Base-by-base conservation (phyloP, 2,329 filamentous ascomycete genomes). In the Sporothrix euskadiensis region DNA sequence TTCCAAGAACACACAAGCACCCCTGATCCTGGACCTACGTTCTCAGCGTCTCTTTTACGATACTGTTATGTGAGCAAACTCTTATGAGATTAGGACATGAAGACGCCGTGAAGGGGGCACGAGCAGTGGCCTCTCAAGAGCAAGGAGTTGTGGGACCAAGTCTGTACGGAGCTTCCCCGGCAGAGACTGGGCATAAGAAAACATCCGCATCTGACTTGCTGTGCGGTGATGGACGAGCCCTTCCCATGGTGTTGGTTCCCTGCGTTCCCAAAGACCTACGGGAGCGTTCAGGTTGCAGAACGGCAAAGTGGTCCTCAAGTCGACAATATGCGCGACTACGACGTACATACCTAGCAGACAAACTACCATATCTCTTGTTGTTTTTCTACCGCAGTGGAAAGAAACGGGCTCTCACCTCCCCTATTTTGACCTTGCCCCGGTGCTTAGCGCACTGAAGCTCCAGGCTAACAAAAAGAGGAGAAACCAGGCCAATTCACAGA, bases 1-100 rank as follows among this genome's bases (percentile, higher is more conserved):
- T n/a, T 41, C 63, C 61, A 35, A 73, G 56, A 73, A 73, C 61
- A 68, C 49, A 32, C 63, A 61, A 22, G 12, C 71, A 63, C 52
- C 65, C 71, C 52, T 68, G 71, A 72, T 26, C 52, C 71, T 52
- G 41, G 69, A 26, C 19, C 22, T 30, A 7, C 19, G 30, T 26
- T 30, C 4, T 30, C 26, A 35, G 16, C 12, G 52, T 56, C 52
- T 56, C 52, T 56, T 10, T 49, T 47, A 26, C 26, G 26, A 26
- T 26, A 26, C 26, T 26, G 26, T 26, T 16, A 35, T 63, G 54
- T 61, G 59, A 26, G n/a, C 4, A 19, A 9, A 8, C 32, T 41
- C 8, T 8, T 63, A 19, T 41, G 35, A 63, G 10, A 57, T 32
- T 39, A 22, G 41, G 57, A 63, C 57, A 63, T 12, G 57, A 32